Conservation (phyloP, 495 filamentous ascomycete genomes). For the Aspergillus bertholletiae region DNA sequence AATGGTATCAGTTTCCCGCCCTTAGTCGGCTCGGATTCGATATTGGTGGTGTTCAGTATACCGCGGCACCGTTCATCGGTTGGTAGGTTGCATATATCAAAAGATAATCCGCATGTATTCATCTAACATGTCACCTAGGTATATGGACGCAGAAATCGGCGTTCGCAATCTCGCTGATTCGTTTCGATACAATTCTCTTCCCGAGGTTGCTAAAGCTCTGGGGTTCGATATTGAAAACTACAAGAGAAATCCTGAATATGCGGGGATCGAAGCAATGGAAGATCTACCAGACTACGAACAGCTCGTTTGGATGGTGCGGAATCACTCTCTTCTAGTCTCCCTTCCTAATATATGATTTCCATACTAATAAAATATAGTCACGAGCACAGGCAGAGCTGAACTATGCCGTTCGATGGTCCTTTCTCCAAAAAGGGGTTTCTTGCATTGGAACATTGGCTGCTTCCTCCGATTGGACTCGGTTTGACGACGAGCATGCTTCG, state of each 20-base stretch:
- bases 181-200: conserved; percentile 1
- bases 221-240: conserved; percentile 1
- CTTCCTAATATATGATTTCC: background rate
- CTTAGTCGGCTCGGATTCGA: conserved; percentile 2
- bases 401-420: conserved; percentile 1
- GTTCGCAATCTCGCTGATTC: conserved; percentile 1
- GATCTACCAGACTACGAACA: conserved; percentile 5
- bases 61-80: background rate
- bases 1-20: conserved; percentile 4
- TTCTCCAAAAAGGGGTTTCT: background rate
- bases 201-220: background rate
- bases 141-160: conserved; percentile 4
- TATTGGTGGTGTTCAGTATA: conserved; percentile 2
- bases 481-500: conserved; percentile 1
- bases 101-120: background rate
- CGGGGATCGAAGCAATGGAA: background rate
- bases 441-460: conserved; percentile 1
- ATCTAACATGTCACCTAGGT: background rate
- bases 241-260: background rate
- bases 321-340: background rate
- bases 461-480: background rate
- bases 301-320: background rate
- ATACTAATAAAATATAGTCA: background rate
- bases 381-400: conserved; percentile 3
- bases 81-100: background rate